Evolutionary conservation across 2,329 filamentous ascomycete genomes (phyloP).

Genomic region (Fusarium sp.): DNA sequence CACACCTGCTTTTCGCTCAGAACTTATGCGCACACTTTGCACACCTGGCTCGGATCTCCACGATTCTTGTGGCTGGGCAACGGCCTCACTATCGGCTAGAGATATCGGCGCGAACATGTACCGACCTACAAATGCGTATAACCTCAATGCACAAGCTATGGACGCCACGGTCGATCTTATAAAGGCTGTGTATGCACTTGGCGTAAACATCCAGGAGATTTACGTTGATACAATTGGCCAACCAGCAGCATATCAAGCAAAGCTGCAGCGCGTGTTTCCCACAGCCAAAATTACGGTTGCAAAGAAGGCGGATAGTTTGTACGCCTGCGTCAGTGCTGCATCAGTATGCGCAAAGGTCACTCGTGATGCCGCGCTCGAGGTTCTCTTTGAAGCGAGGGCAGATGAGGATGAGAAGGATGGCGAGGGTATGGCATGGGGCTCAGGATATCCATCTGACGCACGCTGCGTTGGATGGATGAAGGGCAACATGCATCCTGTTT

Average conservation of each 20-base stretch:
- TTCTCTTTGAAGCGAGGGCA: slow-evolving; percentile 66
- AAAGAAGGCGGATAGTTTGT: slow-evolving; percentile 92
- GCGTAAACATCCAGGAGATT: slow-evolving; percentile 86
- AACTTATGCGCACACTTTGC: slow-evolving; percentile 76
- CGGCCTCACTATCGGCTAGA: slow-evolving; percentile 79
- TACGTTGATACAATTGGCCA: slow-evolving; percentile 95
- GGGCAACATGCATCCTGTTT: slow-evolving; percentile 87
- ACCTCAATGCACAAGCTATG: slow-evolving; percentile 95
- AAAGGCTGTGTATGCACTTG: slow-evolving; percentile 74
- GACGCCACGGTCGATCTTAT: slow-evolving; percentile 89
- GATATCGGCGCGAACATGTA: slow-evolving; percentile 86
- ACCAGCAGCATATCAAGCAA: slow-evolving; percentile 83
- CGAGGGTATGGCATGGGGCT: slow-evolving; percentile 75
- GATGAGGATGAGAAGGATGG: slow-evolving; percentile 44
- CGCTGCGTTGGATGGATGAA: slow-evolving; percentile 84
- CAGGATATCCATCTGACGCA: slow-evolving; percentile 89
- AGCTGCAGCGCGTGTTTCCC: slow-evolving; percentile 85
- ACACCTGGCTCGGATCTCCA: slow-evolving; percentile 61
- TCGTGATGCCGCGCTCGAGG: slow-evolving; percentile 85
- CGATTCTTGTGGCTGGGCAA: slow-evolving; percentile 79
- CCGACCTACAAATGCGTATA: slow-evolving; percentile 71
- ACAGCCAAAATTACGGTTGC: slow-evolving; percentile 77
- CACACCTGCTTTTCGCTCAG: slow-evolving; percentile 78
- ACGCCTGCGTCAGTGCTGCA: slow-evolving; percentile 91
- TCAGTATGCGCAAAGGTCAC: slow-evolving; percentile 97